These are phyloP conservation scores for Trichoderma cornu-damae DNA, from an alignment of 2,329 filamentous ascomycete species.

Conservation along the genomic window DNA sequence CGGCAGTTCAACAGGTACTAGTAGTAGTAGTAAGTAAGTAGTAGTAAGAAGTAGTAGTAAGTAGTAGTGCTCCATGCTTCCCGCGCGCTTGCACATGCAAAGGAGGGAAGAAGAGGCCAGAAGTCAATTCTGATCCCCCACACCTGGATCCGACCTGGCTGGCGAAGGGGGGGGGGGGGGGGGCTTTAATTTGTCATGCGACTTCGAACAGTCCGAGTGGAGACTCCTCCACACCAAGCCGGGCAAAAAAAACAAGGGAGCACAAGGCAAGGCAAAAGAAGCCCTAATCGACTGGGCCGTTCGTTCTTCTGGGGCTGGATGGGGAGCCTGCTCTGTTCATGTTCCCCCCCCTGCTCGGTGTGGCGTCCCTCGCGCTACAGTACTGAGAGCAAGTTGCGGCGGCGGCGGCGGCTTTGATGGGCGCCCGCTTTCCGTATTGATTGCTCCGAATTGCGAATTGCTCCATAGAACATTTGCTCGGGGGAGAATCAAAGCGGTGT, in stretches of 20 bases:
- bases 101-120: conserved; percentile 8
- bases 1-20: conserved; percentile 9
- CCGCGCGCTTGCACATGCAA: conserved; percentile 1
- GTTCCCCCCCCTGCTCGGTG: too few species aligned
- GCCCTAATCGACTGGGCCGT: too few species aligned
- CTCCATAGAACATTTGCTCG: too few species aligned
- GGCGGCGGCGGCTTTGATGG: conserved; percentile 3
- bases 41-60: too few species aligned
- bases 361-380: too few species aligned
- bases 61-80: conserved; percentile 5
- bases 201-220: neutral
- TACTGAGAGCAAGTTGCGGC: neutral
- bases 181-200: conserved; percentile 5
- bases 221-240: neutral
- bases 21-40: too few species aligned
- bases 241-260: neutral
- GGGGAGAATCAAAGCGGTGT: too few species aligned
- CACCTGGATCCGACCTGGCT: conserved; percentile 2
- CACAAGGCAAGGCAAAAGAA: neutral
- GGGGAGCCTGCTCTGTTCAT: too few species aligned
- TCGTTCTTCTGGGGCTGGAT: too few species aligned
- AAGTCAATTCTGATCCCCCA: conserved; percentile 5
- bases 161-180: too few species aligned
- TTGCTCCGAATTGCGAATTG: neutral
- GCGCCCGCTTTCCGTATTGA: neutral